A percentile compares a stretch with the other conserved stretches of the same genome.
These are phyloP conservation scores for Polymyxa betae DNA, from an alignment of 208 protist species.

Conservation along the genomic window DNA sequence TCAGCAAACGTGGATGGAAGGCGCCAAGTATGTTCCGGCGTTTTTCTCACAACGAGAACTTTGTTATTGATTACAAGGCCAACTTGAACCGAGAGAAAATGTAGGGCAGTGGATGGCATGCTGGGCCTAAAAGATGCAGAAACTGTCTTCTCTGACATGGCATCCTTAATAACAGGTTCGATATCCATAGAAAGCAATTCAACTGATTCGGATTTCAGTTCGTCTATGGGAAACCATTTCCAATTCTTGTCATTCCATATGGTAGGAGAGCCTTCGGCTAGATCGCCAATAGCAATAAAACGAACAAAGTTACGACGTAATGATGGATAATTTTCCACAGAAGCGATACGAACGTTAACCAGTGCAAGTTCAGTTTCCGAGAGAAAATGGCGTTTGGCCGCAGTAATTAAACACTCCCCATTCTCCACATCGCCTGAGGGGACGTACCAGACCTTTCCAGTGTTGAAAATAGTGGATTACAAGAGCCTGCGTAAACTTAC, in stretches of 20 bases:
- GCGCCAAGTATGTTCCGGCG: not conserved
- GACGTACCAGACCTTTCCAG: conserved; percentile 33
- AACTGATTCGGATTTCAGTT: not conserved
- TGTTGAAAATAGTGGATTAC: not conserved
- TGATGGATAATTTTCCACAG: conserved; percentile 44
- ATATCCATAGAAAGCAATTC: conserved; percentile 5
- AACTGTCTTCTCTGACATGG: not conserved
- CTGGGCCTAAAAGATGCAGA: not conserved
- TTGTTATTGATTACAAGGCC: not conserved
- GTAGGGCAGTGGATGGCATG: not conserved
- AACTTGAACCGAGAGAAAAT: conserved; percentile 14
- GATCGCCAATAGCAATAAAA: not conserved
- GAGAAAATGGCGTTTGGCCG: not conserved
- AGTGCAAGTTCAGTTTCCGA: not conserved
- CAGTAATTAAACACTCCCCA: not conserved
- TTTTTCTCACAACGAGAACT: not conserved
- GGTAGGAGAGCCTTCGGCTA: not conserved
- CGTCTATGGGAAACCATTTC: not conserved
- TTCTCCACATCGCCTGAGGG: not conserved
- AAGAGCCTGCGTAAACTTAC: not conserved
- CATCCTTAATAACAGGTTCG: not conserved
- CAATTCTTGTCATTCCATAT: not conserved
- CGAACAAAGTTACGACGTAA: conserved; percentile 18
- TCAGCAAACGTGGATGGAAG: conserved; percentile 18
- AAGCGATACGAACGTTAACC: not conserved